Percentiles rank a stretch among this genome's conserved stretches.
These are phyloP conservation scores for Populus euphratica DNA, from an alignment of 345 rosid genomes.

Conservation along the genomic window DNA sequence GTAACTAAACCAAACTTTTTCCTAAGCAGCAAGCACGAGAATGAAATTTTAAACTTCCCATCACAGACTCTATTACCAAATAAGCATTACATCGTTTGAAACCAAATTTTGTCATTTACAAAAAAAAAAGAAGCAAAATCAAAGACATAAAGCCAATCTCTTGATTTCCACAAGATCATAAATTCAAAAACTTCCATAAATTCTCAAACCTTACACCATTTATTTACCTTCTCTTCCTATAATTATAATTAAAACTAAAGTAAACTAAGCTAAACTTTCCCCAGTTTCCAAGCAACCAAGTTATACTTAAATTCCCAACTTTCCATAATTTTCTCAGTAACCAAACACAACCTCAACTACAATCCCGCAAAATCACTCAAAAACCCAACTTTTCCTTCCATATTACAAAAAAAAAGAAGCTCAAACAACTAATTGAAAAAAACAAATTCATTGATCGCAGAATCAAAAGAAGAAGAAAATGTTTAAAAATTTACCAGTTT, in stretches of 20 bases:
- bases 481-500: constrained; percentile 43
- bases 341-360: background rate
- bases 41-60: too few relatives aligned
- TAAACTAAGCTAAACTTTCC: background rate
- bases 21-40: background rate
- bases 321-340: background rate
- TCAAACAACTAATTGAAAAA: background rate
- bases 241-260: too few relatives aligned
- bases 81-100: too few relatives aligned
- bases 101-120: too few relatives aligned
- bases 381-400: background rate
- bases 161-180: background rate
- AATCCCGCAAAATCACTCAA: background rate
- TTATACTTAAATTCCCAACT: background rate
- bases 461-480: background rate
- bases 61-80: too few relatives aligned
- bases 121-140: background rate
- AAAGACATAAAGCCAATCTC: too few relatives aligned
- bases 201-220: background rate
- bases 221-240: background rate
- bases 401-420: too few relatives aligned
- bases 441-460: background rate
- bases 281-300: background rate
- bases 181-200: too few relatives aligned
- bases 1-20: background rate